Base-by-base conservation (phyloP, 2,329 filamentous ascomycete genomes). In the Cladophialophora bantiana region DNA sequence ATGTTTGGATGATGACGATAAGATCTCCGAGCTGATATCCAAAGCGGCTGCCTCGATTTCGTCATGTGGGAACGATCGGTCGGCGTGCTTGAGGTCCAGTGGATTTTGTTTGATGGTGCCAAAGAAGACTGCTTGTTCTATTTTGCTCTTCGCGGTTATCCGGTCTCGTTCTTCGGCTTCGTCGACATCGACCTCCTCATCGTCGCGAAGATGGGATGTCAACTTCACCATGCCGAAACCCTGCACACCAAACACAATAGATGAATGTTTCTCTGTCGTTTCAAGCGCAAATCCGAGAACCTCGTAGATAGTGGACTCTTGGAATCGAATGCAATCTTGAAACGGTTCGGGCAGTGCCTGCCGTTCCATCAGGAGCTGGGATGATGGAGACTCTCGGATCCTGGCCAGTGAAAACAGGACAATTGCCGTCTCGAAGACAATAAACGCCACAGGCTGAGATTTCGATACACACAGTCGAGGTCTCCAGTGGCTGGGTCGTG, bases 41-140 rank as follows among this genome's bases (percentile, higher is more conserved):
- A 95, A 77, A 1, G 93, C 93, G 7, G 95, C 95, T 66, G 85
- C 80, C 67, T 91, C 89, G 32, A 96, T 85, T 73, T 97, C 92
- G 31, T 87, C 82, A 18, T 85, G 79, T 0, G 87, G 83, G 71
- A 95, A 96, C 3, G 85, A 83, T 62, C 89, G 88, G 45, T 86
- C 83, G 69, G 87, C 86, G 52, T 89, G 86, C 52, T 90, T 87
- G 73, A 99, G 93, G 68, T 93, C 89, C n/a, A 99, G 80, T n/a
- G 94, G 91, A 73, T 93, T 98, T 74, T 92, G 88, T 68, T 89
- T 85, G 75, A 91, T 88, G 56, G 88, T 88, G 1, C 94, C 94
- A 76, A 93, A 98, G 79, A 97, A 98, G 0, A 98, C 91, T 2
- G 94, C 94, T 79, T 99, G 94, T 75, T 97, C 93, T 48, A 99